A percentile compares a stretch with the other conserved stretches of the same genome.
phyloP scores from a whole-genome alignment of 768 basidiomycete genomes.

The Crassisporium funariophilum region DNA sequence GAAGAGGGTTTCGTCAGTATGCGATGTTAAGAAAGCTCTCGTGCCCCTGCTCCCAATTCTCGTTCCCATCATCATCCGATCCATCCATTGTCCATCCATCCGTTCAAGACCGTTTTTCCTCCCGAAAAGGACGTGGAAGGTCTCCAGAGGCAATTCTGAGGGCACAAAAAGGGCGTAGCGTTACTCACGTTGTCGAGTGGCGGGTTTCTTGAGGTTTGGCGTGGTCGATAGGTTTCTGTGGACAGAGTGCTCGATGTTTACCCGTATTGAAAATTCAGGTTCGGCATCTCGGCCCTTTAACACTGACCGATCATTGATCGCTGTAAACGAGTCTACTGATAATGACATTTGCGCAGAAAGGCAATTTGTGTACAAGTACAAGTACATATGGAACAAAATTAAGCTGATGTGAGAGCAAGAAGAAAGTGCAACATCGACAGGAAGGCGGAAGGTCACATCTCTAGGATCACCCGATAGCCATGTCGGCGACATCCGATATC shows the following conservation, averaged over 20 bases:
- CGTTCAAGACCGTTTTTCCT: constrained; percentile 12
- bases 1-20: constrained; percentile 10
- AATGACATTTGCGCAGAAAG: neutral
- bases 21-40: constrained; percentile 11
- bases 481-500: constrained; percentile 44
- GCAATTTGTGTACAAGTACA: neutral
- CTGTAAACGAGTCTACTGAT: neutral
- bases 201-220: constrained; percentile 37
- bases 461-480: constrained; percentile 49
- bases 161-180: constrained; percentile 5
- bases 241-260: constrained; percentile 19
- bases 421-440: neutral
- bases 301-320: neutral
- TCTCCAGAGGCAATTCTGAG: neutral
- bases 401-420: constrained; percentile 2
- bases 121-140: constrained; percentile 5
- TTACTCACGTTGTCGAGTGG: constrained; percentile 37
- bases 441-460: too few species aligned
- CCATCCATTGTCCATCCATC: constrained; percentile 28
- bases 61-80: constrained; percentile 27
- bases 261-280: constrained; percentile 8
- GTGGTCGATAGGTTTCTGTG: constrained; percentile 18
- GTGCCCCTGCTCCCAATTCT: too few species aligned
- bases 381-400: neutral
- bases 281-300: constrained; percentile 17